Evolutionary conservation across 2,329 filamentous ascomycete species (phyloP), one percentile per base, ranked within the genome.

Genomic region (Paecilomyces variotii): DNA sequence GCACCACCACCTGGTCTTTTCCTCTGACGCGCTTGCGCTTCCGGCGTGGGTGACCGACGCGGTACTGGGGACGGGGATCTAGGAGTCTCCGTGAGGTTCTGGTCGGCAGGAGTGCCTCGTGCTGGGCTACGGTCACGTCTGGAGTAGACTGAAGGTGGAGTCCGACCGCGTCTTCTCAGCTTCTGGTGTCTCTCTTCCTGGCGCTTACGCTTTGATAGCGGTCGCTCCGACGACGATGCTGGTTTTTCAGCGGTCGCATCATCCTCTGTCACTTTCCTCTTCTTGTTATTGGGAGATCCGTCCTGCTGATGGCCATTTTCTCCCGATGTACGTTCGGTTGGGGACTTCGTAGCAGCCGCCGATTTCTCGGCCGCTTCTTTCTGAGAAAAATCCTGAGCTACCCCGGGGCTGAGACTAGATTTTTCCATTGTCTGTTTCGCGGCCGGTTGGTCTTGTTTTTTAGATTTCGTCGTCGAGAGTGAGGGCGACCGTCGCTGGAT

Each of bases 1-100:
- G 78, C 72, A 35, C 76, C 76, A 53, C 76, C 77, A 52, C 78
- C 78, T 1, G 78, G 78, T 35, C 78, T 70, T 66, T 79, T 79
- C 32, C 76, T 72, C 61, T 74, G 75, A 53, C 76, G 74, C 14
- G 72, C 62, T 34, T 70, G 68, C 32, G 67, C 67, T 50, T 75
- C 72, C 5, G 73, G 68, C 5, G 74, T 72, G n/a, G 74, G 75
- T 5, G 77, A 77, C 52, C 74, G 73, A 56, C 70, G 73, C 9
- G 70, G 66, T 19, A 76, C 67, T 11, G 76, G 76, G 1, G 76
- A 78, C 10, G 71, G 72, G 28, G 76, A 78, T 53, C 59, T 59
- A 25, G 56, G 60, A 26, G 55, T 11, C 14, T 53, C 56, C 19
- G 28, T 11, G n/a, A 53, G 56, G 32, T 30, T 39, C n/a, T 39